These are phyloP conservation scores for Termitomyces sp. DNA, from an alignment of 768 basidiomycete species.

Conservation along the genomic window DNA sequence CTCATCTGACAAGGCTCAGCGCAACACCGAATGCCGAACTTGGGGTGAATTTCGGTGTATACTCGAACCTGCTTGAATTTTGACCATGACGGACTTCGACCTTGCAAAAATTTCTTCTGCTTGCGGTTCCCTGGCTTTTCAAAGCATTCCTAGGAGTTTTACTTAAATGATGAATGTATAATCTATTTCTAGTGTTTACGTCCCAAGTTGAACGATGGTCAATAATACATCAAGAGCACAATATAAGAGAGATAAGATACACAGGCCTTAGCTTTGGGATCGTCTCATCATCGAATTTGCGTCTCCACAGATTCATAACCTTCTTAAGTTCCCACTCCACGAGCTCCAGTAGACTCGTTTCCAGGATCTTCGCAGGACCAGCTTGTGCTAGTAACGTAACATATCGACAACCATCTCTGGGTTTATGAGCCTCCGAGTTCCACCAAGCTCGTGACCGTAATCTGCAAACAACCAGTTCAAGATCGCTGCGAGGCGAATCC, in stretches of 20 bases:
- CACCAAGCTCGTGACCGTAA: constrained; percentile 7
- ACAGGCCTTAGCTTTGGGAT: not conserved
- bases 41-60: too few species aligned
- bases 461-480: constrained; percentile 70
- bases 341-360: not conserved
- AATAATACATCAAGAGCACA: not conserved
- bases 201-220: too few species aligned
- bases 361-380: not conserved
- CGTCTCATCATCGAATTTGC: not conserved
- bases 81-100: too few species aligned
- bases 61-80: too few species aligned
- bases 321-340: too few species aligned
- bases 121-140: too few species aligned
- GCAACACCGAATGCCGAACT: too few species aligned
- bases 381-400: not conserved
- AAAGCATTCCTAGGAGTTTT: too few species aligned
- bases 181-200: not conserved
- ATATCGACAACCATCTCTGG: not conserved
- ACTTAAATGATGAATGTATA: not conserved
- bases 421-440: not conserved
- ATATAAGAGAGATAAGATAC: not conserved
- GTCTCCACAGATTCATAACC: not conserved
- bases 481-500: constrained; percentile 76
- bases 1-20: too few species aligned
- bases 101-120: too few species aligned